Percentiles rank a stretch among this genome's conserved stretches.
These are phyloP conservation scores for Exophiala oligosperma DNA, from an alignment of 2,329 filamentous ascomycete species.

Conservation along the genomic window DNA sequence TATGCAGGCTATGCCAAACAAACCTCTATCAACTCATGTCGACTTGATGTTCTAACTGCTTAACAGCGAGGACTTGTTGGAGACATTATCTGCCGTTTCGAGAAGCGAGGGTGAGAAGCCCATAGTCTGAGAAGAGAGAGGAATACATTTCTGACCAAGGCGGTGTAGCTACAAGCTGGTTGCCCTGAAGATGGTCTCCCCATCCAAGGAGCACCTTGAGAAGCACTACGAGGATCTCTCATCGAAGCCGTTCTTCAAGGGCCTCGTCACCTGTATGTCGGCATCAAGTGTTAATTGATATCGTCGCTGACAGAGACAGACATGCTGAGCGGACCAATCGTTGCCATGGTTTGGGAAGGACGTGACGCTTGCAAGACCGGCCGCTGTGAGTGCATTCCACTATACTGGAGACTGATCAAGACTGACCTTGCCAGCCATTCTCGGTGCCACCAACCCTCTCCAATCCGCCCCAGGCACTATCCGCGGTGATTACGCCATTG, in stretches of 20 bases:
- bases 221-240: slow-evolving; percentile 93
- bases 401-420: neutral
- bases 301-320: slow-evolving; percentile 54
- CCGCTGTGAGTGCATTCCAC: slow-evolving; percentile 62
- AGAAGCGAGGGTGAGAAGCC: slow-evolving; percentile 69
- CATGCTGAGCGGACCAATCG: slow-evolving; percentile 96
- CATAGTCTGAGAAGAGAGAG: slow-evolving; percentile 6
- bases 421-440: slow-evolving; percentile 61
- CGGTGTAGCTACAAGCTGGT: slow-evolving; percentile 85
- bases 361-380: slow-evolving; percentile 99
- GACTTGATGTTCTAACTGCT: neutral
- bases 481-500: slow-evolving; percentile 87
- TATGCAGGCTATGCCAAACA: slow-evolving; percentile 46
- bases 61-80: slow-evolving; percentile 93
- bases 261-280: slow-evolving; percentile 79
- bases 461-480: slow-evolving; percentile 95
- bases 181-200: slow-evolving; percentile 91
- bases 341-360: slow-evolving; percentile 99
- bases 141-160: slow-evolving; percentile 9
- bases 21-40: neutral
- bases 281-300: slow-evolving; percentile 3
- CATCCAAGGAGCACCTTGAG: slow-evolving; percentile 94
- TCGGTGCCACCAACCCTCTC: slow-evolving; percentile 98
- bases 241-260: slow-evolving; percentile 94
- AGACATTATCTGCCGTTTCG: slow-evolving; percentile 97